Evolutionary conservation across 257 asterid species (phyloP), one percentile per base, ranked within the genome.

Genomic region (Ehretia macrophylla): DNA sequence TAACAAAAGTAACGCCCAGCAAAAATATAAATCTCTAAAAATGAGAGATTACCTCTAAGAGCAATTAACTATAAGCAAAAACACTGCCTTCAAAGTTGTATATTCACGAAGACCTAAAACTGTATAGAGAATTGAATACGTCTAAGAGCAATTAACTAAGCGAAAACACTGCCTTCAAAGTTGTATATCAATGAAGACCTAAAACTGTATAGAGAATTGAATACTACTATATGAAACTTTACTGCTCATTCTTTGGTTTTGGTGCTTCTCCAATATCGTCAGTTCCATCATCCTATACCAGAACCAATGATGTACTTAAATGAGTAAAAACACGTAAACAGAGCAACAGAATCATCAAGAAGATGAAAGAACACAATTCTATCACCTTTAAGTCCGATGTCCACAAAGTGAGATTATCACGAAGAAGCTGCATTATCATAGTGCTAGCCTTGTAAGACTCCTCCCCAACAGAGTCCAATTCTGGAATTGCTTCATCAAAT

Each of bases 401-500:
- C 97, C 97, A 89, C 76, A 89, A 60, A 51, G 95, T 89, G 59
- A 89, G 90, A 80, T 89, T 89, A 70, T 89, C 97, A 14, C 97
- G 95, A 57, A 89, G 88, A 70, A 89, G 97, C 78, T 89, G 97
- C 97, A 89, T 89, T 65, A 89, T 89, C 67, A 89, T 68, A 75
- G 97, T 89, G 92, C 95, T 89, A 58, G 86, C 97, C 82, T 84
- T 89, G 85, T 88, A 88, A 17, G 97, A 88, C 49, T 88, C 97
- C 81, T 88, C 97, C 54, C 97, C 97, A 47, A 88, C 84, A 17
- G 97, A 84, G 77, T 89, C 97, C 76, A 89, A 60, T 75, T 89
- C 97, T 8, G 97, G 91, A 60, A 89, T 88, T 11, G 96, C 96
- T 71, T 88, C 96, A 40, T 88, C 96, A 63, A 88, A 88, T 66